These are phyloP conservation scores for Nothophytophthora sp. DNA, from an alignment of 352 stramenopile genomes.

Conservation along the genomic window DNA sequence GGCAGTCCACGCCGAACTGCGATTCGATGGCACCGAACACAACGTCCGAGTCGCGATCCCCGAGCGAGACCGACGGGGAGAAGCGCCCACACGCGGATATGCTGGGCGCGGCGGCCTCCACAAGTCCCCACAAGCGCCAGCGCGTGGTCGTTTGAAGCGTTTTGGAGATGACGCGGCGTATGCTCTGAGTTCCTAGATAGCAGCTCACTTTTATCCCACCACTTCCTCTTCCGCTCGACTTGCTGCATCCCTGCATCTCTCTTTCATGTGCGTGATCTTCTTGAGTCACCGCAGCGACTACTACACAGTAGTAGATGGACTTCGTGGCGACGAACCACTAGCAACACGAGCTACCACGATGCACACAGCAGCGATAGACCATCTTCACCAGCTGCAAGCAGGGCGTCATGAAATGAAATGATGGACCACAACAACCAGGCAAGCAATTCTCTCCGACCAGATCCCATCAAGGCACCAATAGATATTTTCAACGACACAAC, in stretches of 20 bases:
- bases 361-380: too few relatives aligned
- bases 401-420: too few relatives aligned
- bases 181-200: conserved; percentile 18
- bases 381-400: too few relatives aligned
- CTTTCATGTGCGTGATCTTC: too few relatives aligned
- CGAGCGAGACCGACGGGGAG: conserved; percentile 19
- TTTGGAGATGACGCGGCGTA: conserved; percentile 31
- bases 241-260: neutral
- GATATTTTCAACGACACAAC: too few relatives aligned
- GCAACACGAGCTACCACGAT: neutral
- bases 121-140: conserved; percentile 47
- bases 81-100: conserved; percentile 33
- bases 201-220: too few relatives aligned
- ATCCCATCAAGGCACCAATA: too few relatives aligned
- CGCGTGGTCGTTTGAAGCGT: conserved; percentile 38
- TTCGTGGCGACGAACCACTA: conserved; percentile 1
- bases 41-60: conserved; percentile 23
- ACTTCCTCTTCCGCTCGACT: neutral
- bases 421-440: too few relatives aligned
- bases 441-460: too few relatives aligned
- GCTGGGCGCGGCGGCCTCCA: conserved; percentile 16
- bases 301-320: conserved; percentile 23
- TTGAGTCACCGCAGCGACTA: too few relatives aligned
- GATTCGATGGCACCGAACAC: conserved; percentile 16
- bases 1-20: conserved; percentile 11